Conservation (phyloP, 257 asterid genomes). For the Nicotiana noctiflora region DNA sequence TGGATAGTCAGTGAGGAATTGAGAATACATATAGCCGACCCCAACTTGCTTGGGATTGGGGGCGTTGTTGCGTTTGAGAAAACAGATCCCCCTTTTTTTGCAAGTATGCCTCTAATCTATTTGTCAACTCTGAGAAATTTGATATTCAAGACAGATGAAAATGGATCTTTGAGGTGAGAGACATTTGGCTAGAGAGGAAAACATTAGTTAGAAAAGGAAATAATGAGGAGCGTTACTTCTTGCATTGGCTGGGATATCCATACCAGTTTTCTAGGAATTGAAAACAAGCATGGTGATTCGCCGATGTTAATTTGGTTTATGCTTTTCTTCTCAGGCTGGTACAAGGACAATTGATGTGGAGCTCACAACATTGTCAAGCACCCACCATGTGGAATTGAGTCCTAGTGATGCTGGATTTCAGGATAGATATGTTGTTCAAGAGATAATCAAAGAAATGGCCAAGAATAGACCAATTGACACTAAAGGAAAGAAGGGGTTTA, state of each 20-base stretch:
- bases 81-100: not conserved
- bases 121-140: not conserved
- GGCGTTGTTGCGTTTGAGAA: not conserved
- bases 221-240: not conserved
- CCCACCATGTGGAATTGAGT: constrained; percentile 86
- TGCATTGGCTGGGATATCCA: not conserved
- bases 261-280: not conserved
- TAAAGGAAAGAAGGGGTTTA: constrained; percentile 87
- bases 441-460: constrained; percentile 96
- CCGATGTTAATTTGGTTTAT: constrained; percentile 12
- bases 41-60: too few relatives aligned
- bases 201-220: not conserved
- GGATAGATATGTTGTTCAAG: constrained; percentile 94
- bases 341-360: constrained; percentile 74
- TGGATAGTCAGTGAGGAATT: too few relatives aligned
- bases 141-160: not conserved
- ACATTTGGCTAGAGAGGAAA: not conserved
- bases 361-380: constrained; percentile 77
- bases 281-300: not conserved
- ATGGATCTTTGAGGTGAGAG: not conserved
- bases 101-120: not conserved
- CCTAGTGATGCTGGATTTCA: constrained; percentile 97
- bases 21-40: too few relatives aligned
- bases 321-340: constrained; percentile 63
- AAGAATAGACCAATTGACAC: constrained; percentile 87